A percentile compares a stretch with the other conserved stretches of the same genome.
Evolutionary conservation across 352 stramenopile species (phyloP).

Genomic region (Phytopythium helicoides): DNA sequence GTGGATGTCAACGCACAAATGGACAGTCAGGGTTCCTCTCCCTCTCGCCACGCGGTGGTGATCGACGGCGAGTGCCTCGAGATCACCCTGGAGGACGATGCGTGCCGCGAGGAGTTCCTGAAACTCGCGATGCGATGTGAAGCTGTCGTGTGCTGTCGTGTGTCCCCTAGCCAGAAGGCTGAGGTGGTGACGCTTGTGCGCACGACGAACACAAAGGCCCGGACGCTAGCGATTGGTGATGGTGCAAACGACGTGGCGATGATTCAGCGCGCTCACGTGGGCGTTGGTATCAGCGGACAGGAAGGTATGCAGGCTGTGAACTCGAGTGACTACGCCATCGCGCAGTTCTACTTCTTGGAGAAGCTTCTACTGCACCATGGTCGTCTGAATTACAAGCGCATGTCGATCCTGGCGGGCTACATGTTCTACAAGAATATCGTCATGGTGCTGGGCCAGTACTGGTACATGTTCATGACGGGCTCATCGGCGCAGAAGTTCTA

Average conservation of each 20-base stretch:
- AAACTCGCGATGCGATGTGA: constrained; percentile 61
- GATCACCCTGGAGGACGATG: constrained; percentile 45
- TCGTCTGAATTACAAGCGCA: constrained; percentile 89
- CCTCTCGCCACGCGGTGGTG: constrained; percentile 54
- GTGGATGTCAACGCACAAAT: constrained; percentile 29
- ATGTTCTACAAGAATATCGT: constrained; percentile 96
- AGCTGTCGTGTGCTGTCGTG: constrained; percentile 83
- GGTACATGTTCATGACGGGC: constrained; percentile 91
- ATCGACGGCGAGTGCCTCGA: constrained; percentile 75
- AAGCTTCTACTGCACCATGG: constrained; percentile 91
- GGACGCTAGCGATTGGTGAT: constrained; percentile 90
- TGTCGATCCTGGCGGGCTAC: constrained; percentile 90
- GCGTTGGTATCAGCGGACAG: constrained; percentile 92
- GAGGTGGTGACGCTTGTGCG: constrained; percentile 76
- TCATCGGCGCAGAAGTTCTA: constrained; percentile 90
- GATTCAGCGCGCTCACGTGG: constrained; percentile 93
- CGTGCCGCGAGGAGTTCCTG: constrained; percentile 48
- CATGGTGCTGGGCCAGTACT: constrained; percentile 88
- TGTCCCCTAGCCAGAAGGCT: constrained; percentile 84
- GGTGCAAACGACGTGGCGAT: constrained; percentile 94
- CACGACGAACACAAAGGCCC: constrained; percentile 47
- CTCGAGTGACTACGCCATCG: constrained; percentile 92
- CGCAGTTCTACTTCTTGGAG: constrained; percentile 92
- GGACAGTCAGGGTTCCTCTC: constrained; percentile 24
- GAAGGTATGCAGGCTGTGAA: constrained; percentile 95